Evolutionary conservation across 345 rosid genomes (phyloP).

Genomic region (Bruguiera parviflora): DNA sequence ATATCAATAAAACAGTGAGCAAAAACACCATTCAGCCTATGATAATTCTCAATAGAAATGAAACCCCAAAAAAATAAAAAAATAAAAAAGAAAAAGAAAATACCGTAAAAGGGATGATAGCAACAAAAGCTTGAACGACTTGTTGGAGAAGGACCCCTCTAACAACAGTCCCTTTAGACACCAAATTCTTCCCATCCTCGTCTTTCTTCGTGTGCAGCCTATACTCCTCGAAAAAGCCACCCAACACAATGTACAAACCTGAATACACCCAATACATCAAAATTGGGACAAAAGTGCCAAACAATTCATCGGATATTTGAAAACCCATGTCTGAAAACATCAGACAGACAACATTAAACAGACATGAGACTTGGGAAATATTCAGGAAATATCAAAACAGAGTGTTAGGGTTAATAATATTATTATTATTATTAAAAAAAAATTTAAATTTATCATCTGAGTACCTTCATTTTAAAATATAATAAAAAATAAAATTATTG

Average conservation of each 20-base stretch:
- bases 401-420: too few relatives aligned
- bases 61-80: background rate
- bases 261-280: constrained; percentile 80
- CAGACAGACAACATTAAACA: background rate
- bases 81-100: background rate
- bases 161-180: constrained; percentile 59
- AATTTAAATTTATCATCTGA: too few relatives aligned
- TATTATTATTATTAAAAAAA: too few relatives aligned
- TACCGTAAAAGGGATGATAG: constrained; percentile 71
- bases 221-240: constrained; percentile 43
- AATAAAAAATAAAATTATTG: too few relatives aligned
- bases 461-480: too few relatives aligned
- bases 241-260: constrained; percentile 56
- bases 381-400: too few relatives aligned
- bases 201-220: constrained; percentile 77
- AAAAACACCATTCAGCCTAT: too few relatives aligned
- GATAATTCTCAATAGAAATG: background rate
- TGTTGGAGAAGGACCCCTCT: constrained; percentile 88
- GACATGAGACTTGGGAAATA: too few relatives aligned
- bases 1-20: too few relatives aligned
- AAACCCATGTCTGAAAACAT: constrained; percentile 42
- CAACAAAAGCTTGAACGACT: constrained; percentile 66
- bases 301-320: constrained; percentile 60
- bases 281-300: constrained; percentile 77
- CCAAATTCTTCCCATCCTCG: constrained; percentile 77